Percentiles rank a stretch among this genome's conserved stretches.
Conservation (phyloP, 371 early-diverging fungal genomes). For the Zancudomyces culisetae region DNA sequence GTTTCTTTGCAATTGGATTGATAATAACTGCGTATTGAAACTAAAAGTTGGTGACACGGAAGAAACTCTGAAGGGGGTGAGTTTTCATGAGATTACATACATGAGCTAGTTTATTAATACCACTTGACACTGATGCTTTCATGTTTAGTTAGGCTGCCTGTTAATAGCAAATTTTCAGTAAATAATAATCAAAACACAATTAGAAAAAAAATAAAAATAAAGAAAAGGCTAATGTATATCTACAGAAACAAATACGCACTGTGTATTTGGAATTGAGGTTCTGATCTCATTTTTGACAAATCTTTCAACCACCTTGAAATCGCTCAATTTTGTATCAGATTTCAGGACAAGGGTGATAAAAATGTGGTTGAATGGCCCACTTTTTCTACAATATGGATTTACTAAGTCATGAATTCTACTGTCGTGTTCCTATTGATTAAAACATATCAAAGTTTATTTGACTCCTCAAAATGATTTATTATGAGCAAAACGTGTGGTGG, state of each 20-base stretch:
- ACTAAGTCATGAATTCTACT: not conserved
- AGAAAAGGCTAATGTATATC: not conserved
- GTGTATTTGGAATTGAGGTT: not conserved
- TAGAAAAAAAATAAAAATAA: too few relatives aligned
- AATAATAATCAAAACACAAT: too few relatives aligned
- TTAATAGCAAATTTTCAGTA: too few relatives aligned
- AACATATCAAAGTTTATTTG: too few relatives aligned
- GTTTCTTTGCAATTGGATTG: conserved; percentile 77
- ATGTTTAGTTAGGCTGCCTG: too few relatives aligned
- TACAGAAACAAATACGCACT: not conserved
- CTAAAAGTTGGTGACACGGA: conserved; percentile 44
- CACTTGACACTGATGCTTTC: too few relatives aligned
- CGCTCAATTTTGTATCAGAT: not conserved
- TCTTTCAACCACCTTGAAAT: not conserved
- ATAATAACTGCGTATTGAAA: conserved; percentile 30
- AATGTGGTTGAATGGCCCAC: not conserved
- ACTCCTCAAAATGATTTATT: too few relatives aligned
- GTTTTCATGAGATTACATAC: conserved; percentile 41
- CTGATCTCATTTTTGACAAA: not conserved
- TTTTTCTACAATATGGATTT: not conserved
- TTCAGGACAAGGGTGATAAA: not conserved
- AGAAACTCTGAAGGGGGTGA: conserved; percentile 31
- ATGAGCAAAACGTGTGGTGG: too few relatives aligned
- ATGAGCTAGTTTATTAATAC: conserved; percentile 16
- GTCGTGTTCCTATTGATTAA: not conserved